Evolutionary conservation across 345 rosid genomes (phyloP).

Genomic region (Dovyalis caffra): DNA sequence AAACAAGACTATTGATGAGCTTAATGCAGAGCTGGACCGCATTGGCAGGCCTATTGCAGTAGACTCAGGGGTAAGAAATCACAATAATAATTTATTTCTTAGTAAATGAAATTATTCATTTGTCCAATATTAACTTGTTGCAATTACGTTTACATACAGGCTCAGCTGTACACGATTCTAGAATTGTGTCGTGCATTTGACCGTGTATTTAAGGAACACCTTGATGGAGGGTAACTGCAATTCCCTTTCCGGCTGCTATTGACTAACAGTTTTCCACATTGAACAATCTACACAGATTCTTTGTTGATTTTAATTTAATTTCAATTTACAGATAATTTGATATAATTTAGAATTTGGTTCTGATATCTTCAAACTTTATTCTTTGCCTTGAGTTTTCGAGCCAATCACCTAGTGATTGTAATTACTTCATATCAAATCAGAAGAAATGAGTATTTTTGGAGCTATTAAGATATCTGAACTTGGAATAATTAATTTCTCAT

Average conservation of each 20-base stretch:
- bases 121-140: constrained; percentile 13
- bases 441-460: no score
- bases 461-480: no score
- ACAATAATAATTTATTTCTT: constrained; percentile 17
- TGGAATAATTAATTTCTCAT: no score
- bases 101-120: constrained; percentile 8
- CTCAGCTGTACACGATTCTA: constrained; percentile 90
- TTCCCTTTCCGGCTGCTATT: constrained; percentile 10
- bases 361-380: no score
- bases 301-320: no score
- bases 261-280: constrained; percentile 1
- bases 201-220: constrained; percentile 93
- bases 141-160: constrained; percentile 44
- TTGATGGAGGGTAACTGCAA: constrained; percentile 91
- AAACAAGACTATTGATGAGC: constrained; percentile 93
- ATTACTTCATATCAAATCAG: no score
- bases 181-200: constrained; percentile 98
- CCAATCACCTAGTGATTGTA: no score
- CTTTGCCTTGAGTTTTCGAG: no score
- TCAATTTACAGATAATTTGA: no score
- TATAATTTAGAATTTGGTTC: no score
- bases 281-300: background rate
- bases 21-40: constrained; percentile 94
- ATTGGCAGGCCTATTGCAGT: constrained; percentile 96
- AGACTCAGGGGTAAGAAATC: constrained; percentile 90